phyloP scores from a whole-genome alignment of 257 asterid species.

The Solanum lignicaule region DNA sequence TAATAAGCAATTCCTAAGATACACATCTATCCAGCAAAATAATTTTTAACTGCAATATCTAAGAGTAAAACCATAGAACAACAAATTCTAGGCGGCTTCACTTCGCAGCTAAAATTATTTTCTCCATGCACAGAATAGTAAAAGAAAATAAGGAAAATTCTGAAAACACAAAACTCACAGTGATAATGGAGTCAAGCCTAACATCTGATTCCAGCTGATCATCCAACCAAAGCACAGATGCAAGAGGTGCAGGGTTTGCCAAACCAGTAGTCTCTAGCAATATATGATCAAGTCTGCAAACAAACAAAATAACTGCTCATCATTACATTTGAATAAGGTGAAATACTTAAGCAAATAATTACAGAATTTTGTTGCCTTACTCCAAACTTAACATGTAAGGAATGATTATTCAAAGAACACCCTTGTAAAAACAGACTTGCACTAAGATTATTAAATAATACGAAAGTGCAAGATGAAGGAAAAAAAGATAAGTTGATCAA shows the following conservation, averaged over 20 bases:
- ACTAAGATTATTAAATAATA: neutral
- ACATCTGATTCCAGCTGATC: slow-evolving; percentile 89
- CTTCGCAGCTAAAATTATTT: neutral
- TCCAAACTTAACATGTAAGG: neutral
- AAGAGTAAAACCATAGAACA: neutral
- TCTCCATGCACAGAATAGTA: neutral
- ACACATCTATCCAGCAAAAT: neutral
- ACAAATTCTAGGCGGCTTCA: neutral
- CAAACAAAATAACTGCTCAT: neutral
- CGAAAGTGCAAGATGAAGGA: neutral
- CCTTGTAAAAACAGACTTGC: neutral
- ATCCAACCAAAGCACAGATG: slow-evolving; percentile 98
- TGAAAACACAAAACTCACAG: slow-evolving; percentile 43
- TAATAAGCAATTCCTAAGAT: neutral
- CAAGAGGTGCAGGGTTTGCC: slow-evolving; percentile 98
- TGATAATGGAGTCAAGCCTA: slow-evolving; percentile 81
- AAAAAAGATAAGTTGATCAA: neutral
- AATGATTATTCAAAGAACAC: neutral
- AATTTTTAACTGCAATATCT: neutral
- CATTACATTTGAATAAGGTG: neutral
- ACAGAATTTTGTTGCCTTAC: neutral
- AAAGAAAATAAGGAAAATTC: neutral
- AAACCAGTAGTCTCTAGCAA: slow-evolving; percentile 92
- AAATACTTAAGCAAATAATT: neutral
- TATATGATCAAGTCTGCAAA: slow-evolving; percentile 87